Conservation (phyloP, 257 asterid species). For the Eustoma russellianum region DNA sequence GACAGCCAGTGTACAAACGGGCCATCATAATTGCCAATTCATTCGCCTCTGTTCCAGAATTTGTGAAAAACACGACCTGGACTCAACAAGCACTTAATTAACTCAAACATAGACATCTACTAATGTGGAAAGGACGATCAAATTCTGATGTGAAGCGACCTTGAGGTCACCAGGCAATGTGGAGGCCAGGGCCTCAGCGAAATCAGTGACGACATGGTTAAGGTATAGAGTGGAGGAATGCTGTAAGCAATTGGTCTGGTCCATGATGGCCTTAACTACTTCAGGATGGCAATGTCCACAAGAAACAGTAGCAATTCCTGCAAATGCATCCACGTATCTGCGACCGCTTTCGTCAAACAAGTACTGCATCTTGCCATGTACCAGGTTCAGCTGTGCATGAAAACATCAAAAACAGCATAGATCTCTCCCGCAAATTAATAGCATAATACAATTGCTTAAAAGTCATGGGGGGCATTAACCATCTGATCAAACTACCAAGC, state of each 20-base stretch:
- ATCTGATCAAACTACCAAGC: too few species aligned
- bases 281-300: conserved; percentile 90
- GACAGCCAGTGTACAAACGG: conserved; percentile 44
- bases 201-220: conserved; percentile 57
- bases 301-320: conserved; percentile 66
- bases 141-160: conserved; percentile 15
- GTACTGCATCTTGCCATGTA: conserved; percentile 74
- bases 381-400: conserved; percentile 43
- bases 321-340: conserved; percentile 59
- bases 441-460: too few species aligned
- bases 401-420: too few species aligned
- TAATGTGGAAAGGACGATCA: neutral
- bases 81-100: neutral
- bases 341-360: conserved; percentile 59
- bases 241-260: conserved; percentile 45
- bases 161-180: conserved; percentile 67
- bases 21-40: conserved; percentile 79
- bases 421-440: too few species aligned
- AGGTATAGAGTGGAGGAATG: conserved; percentile 60
- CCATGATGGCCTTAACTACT: conserved; percentile 48
- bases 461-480: too few species aligned
- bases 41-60: conserved; percentile 80
- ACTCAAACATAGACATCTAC: neutral
- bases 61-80: conserved; percentile 67
- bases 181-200: conserved; percentile 67